Percentiles rank a stretch among this genome's conserved stretches.
Evolutionary conservation across 1,284 basidiomycete genomes (phyloP).

Genomic region (Ustilago sp.): DNA sequence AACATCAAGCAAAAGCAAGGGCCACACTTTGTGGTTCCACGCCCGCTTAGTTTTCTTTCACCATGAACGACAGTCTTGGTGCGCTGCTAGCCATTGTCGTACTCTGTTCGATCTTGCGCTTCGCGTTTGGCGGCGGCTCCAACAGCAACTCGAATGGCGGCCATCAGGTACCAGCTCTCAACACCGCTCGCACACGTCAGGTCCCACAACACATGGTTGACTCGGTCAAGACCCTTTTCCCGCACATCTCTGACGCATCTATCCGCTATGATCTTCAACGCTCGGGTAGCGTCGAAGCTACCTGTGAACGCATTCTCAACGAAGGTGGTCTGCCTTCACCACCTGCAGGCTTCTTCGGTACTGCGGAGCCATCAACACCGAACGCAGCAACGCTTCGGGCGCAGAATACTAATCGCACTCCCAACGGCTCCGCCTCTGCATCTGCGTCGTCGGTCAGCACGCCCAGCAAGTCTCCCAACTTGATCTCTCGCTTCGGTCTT

Average conservation of each 20-base stretch:
- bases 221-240: slow-evolving; percentile 62
- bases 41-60: neutral
- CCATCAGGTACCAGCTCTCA: slow-evolving; percentile 28
- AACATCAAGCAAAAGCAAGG: neutral
- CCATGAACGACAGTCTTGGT: slow-evolving; percentile 66
- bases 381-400: slow-evolving; percentile 23
- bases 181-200: slow-evolving; percentile 40
- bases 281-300: slow-evolving; percentile 59
- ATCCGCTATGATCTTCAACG: slow-evolving; percentile 63
- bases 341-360: slow-evolving; percentile 51
- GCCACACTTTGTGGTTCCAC: neutral
- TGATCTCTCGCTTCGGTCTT: slow-evolving; percentile 54
- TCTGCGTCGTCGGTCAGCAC: slow-evolving; percentile 24
- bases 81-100: slow-evolving; percentile 62
- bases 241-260: slow-evolving; percentile 59
- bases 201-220: slow-evolving; percentile 59
- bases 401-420: slow-evolving; percentile 26
- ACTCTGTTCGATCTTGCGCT: slow-evolving; percentile 61
- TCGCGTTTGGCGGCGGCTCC: slow-evolving; percentile 53
- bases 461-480: slow-evolving; percentile 35
- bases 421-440: slow-evolving; percentile 19
- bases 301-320: slow-evolving; percentile 62
- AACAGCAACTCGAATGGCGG: slow-evolving; percentile 14
- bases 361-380: slow-evolving; percentile 27
- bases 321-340: slow-evolving; percentile 60